Conservation (phyloP, 2,329 filamentous ascomycete species). For the Colletotrichum kahawae region DNA sequence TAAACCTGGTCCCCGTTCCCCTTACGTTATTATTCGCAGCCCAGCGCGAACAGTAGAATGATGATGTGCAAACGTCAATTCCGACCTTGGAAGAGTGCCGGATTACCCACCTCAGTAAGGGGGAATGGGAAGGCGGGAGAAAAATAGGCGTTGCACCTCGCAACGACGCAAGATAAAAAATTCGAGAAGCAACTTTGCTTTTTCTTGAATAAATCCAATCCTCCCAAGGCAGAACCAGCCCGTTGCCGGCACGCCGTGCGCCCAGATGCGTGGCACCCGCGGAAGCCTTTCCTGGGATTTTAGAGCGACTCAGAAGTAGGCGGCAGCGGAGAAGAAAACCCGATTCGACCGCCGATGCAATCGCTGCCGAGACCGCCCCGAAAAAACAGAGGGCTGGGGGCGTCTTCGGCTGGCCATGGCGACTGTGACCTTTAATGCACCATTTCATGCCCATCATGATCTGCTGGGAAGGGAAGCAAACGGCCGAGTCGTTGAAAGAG, state of each 20-base stretch:
- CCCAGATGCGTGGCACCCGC: neutral
- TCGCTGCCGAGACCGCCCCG: neutral
- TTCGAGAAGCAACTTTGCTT: neutral
- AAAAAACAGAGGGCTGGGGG: neutral
- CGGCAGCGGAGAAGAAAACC: conserved; percentile 8
- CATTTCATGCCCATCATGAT: neutral
- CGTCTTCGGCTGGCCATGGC: neutral
- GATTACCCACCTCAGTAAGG: neutral
- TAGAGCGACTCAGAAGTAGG: conserved; percentile 7
- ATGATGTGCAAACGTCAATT: neutral
- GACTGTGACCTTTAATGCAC: neutral
- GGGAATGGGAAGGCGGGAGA: neutral
- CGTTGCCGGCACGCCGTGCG: neutral
- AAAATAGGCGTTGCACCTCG: neutral
- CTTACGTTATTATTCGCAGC: neutral
- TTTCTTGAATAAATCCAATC: neutral
- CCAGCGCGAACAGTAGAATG: neutral
- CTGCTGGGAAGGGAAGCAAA: neutral
- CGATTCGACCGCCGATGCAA: neutral
- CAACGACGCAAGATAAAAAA: neutral
- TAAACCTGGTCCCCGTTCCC: neutral
- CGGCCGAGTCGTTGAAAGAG: neutral
- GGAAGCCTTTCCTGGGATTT: neutral
- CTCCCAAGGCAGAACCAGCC: neutral
- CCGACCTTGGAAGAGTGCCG: neutral